Evolutionary conservation across 768 basidiomycete species (phyloP).

Genomic region (Suillus spraguei): DNA sequence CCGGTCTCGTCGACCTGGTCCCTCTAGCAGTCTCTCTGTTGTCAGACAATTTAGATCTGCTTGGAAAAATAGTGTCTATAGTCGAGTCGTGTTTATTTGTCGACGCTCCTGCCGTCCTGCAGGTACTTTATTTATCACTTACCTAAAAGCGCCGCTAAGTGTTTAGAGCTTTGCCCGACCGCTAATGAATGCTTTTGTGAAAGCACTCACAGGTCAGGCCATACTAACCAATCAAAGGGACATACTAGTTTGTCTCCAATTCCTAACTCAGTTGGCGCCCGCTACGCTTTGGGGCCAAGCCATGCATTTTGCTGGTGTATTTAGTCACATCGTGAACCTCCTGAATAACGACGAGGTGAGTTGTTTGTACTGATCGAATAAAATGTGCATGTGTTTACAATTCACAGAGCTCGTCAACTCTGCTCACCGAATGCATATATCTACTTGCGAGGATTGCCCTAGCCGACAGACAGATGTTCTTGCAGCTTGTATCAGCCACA

Average conservation of each 20-base stretch:
- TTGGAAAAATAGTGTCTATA: slow-evolving; percentile 67
- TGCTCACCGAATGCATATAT: slow-evolving; percentile 70
- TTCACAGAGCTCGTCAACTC: slow-evolving; percentile 30
- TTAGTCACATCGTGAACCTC: slow-evolving; percentile 58
- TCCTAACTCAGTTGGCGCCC: slow-evolving; percentile 67
- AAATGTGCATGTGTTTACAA: slow-evolving; percentile 14
- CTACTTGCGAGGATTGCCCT: slow-evolving; percentile 76
- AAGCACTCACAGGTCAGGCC: slow-evolving; percentile 52
- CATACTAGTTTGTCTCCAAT: slow-evolving; percentile 57
- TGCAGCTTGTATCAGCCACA: slow-evolving; percentile 68
- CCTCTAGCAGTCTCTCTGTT: slow-evolving; percentile 64
- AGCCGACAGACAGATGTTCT: slow-evolving; percentile 65
- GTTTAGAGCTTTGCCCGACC: slow-evolving; percentile 54
- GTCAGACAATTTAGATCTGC: slow-evolving; percentile 68
- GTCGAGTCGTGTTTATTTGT: slow-evolving; percentile 82
- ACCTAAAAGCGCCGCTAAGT: slow-evolving; percentile 3
- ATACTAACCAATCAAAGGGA: slow-evolving; percentile 60
- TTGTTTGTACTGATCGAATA: slow-evolving; percentile 1
- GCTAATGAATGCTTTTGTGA: slow-evolving; percentile 57
- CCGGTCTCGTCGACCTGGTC: slow-evolving; percentile 64
- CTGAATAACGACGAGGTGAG: slow-evolving; percentile 69
- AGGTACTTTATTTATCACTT: slow-evolving; percentile 45
- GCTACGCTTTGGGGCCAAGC: slow-evolving; percentile 70
- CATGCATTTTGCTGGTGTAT: slow-evolving; percentile 75
- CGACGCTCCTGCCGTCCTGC: slow-evolving; percentile 60